A percentile compares a stretch with the other conserved stretches of the same genome.
phyloP scores from a whole-genome alignment of 306 rosid species.

The Casuarina cunninghamiana region DNA sequence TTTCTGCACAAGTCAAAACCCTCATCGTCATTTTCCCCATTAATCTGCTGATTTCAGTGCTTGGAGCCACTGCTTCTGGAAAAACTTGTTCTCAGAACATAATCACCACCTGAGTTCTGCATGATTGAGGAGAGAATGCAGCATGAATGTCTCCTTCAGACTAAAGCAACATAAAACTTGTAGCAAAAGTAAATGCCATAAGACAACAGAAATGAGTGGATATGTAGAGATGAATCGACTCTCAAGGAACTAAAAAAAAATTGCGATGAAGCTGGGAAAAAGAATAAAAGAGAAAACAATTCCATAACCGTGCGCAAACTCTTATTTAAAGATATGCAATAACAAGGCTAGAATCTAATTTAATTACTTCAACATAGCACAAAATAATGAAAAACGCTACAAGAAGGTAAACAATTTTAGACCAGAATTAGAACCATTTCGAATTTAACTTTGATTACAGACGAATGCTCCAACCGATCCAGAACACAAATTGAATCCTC shows the following conservation, averaged over 20 bases:
- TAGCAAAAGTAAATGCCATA: not conserved
- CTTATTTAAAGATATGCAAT: not conserved
- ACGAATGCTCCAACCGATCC: not conserved
- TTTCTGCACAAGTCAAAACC: not conserved
- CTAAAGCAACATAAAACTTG: not conserved
- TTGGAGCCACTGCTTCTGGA: not conserved
- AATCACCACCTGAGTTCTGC: conserved; percentile 4
- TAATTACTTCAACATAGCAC: not conserved
- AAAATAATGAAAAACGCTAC: no score
- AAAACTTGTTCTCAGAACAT: not conserved
- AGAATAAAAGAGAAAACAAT: no score
- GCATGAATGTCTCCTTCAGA: not conserved
- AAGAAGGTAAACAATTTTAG: not conserved
- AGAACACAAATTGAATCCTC: not conserved
- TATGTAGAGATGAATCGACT: not conserved
- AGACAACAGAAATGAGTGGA: not conserved
- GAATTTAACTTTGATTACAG: not conserved
- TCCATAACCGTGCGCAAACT: not conserved
- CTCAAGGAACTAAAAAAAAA: not conserved
- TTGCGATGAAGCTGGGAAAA: not conserved
- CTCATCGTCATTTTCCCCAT: not conserved
- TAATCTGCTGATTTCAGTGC: not conserved
- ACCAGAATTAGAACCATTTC: not conserved
- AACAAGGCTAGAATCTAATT: not conserved
- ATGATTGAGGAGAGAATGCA: not conserved